These are phyloP conservation scores for Penicillium chermesinum DNA, from an alignment of 495 filamentous ascomycete species.

Conservation along the genomic window DNA sequence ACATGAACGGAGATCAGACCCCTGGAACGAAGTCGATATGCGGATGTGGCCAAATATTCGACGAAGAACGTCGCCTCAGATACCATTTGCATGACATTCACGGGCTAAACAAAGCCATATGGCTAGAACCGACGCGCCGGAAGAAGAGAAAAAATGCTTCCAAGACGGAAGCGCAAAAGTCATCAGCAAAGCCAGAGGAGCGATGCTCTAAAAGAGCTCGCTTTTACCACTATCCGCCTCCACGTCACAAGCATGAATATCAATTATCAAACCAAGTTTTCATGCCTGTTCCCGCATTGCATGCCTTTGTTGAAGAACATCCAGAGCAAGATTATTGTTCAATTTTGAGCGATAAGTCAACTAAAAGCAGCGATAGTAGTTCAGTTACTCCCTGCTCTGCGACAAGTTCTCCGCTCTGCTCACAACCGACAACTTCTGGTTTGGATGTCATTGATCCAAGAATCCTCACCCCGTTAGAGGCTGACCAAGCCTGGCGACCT, in stretches of 20 bases:
- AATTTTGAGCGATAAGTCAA: slow-evolving; percentile 1
- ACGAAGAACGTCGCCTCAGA: slow-evolving; percentile 11
- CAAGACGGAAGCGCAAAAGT: slow-evolving; percentile 8
- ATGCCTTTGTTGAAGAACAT: slow-evolving; percentile 6
- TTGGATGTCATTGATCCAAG: slow-evolving; percentile 14
- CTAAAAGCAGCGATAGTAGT: slow-evolving; percentile 10
- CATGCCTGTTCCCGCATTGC: slow-evolving; percentile 6
- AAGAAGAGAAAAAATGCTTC: slow-evolving; percentile 13
- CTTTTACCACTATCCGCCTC: slow-evolving; percentile 9
- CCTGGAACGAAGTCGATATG: slow-evolving; percentile 4
- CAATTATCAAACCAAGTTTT: slow-evolving; percentile 5
- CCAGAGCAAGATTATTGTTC: slow-evolving; percentile 7
- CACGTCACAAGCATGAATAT: slow-evolving; percentile 6
- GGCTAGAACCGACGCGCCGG: slow-evolving; percentile 8
- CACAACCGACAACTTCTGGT: slow-evolving; percentile 11
- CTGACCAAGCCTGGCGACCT: neutral
- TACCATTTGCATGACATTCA: slow-evolving; percentile 14
- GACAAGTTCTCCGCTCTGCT: slow-evolving; percentile 8
- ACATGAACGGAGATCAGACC: slow-evolving; percentile 3
- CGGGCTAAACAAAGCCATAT: slow-evolving; percentile 17
- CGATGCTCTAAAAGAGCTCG: slow-evolving; percentile 5
- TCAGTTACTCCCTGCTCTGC: slow-evolving; percentile 6
- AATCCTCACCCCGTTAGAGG: slow-evolving; percentile 5
- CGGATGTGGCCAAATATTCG: slow-evolving; percentile 11
- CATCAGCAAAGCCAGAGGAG: slow-evolving; percentile 1